These are phyloP conservation scores for Diophrys appendiculata DNA, from an alignment of 73 alveolate species.

Conservation along the genomic window DNA sequence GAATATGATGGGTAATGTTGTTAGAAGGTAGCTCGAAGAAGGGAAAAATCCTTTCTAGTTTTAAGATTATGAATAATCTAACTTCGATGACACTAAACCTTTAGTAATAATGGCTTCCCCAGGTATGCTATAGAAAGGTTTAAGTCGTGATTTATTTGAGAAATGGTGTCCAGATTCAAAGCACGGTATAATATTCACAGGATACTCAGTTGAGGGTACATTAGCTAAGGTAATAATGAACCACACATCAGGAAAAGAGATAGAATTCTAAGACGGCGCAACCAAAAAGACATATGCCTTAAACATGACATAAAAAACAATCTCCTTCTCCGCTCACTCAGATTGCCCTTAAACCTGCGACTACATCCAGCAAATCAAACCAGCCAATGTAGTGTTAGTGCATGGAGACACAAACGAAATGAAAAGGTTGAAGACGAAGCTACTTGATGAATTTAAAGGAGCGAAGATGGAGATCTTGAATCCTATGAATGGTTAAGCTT, in stretches of 20 bases:
- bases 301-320: constrained; percentile 90
- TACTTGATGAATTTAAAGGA: constrained; percentile 66
- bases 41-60: constrained; percentile 93
- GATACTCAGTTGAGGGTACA: constrained; percentile 96
- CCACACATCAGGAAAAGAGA: constrained; percentile 54
- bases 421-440: constrained; percentile 80
- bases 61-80: constrained; percentile 66
- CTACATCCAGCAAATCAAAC: constrained; percentile 85
- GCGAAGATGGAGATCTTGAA: constrained; percentile 68
- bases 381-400: constrained; percentile 94
- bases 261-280: constrained; percentile 59
- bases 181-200: constrained; percentile 93
- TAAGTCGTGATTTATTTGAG: constrained; percentile 87
- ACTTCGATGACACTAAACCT: constrained; percentile 70
- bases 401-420: constrained; percentile 98
- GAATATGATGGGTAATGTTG: constrained; percentile 93
- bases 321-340: constrained; percentile 97
- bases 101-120: constrained; percentile 97
- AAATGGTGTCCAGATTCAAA: constrained; percentile 88
- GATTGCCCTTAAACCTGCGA: constrained; percentile 95
- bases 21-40: constrained; percentile 74
- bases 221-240: constrained; percentile 91
- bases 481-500: constrained; percentile 85
- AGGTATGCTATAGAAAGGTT: constrained; percentile 96
- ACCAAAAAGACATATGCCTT: constrained; percentile 56